phyloP scores from a whole-genome alignment of 208 protist species.

The Leishmania amazonensis region DNA sequence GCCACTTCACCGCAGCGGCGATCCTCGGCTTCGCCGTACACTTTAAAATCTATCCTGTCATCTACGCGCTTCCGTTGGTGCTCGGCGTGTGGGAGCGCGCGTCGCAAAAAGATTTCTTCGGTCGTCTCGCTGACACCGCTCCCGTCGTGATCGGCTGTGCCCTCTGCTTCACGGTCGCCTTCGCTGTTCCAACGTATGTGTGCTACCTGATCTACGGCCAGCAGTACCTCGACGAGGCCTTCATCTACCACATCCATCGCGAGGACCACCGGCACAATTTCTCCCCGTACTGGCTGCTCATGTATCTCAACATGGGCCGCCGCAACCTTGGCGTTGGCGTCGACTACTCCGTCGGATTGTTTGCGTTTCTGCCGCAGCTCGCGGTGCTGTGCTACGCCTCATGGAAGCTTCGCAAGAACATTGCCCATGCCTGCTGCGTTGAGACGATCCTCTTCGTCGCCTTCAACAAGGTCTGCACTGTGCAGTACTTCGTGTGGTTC shows the following conservation, averaged over 20 bases:
- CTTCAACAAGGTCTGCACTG: conserved; percentile 95
- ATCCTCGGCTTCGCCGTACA: conserved; percentile 87
- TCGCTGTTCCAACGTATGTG: conserved; percentile 51
- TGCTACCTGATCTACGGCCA: conserved; percentile 75
- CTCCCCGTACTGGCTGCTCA: conserved; percentile 91
- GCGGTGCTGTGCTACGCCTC: conserved; percentile 70
- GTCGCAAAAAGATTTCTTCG: not conserved
- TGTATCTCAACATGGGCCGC: conserved; percentile 84
- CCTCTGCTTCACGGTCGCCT: conserved; percentile 46
- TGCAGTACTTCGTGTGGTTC: conserved; percentile 97
- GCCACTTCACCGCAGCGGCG: conserved; percentile 55
- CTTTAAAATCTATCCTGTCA: conserved; percentile 94
- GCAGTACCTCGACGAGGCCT: conserved; percentile 77
- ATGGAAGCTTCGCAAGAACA: conserved; percentile 73
- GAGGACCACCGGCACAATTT: conserved; percentile 94
- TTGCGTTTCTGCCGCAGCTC: conserved; percentile 89
- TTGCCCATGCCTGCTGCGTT: conserved; percentile 80
- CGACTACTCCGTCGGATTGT: conserved; percentile 61
- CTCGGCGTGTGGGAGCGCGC: conserved; percentile 62
- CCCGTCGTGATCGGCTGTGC: conserved; percentile 43
- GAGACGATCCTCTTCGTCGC: conserved; percentile 91
- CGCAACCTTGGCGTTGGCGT: conserved; percentile 46
- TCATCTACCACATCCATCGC: conserved; percentile 81
- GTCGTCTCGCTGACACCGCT: conserved; percentile 12
- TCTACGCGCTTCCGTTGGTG: conserved; percentile 85